These are phyloP conservation scores for Scedosporium dehoogii DNA, from an alignment of 2,329 filamentous ascomycete genomes.

Conservation along the genomic window DNA sequence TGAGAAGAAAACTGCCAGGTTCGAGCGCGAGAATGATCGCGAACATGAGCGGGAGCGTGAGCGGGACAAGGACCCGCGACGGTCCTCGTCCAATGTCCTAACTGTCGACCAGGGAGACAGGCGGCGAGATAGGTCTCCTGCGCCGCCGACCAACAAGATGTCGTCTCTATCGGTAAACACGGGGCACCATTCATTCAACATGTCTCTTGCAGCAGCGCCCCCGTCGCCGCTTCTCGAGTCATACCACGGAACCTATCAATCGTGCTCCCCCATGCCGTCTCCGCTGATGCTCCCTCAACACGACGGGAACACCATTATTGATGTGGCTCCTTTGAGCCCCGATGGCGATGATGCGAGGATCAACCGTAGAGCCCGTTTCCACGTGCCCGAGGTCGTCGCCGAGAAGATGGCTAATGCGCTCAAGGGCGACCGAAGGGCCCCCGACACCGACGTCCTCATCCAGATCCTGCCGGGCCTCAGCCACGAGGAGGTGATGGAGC, in stretches of 20 bases:
- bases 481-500: constrained; percentile 77
- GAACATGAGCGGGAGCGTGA: neutral
- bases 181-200: constrained; percentile 26
- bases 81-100: constrained; percentile 28
- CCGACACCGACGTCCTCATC: constrained; percentile 63
- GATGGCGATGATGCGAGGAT: constrained; percentile 37
- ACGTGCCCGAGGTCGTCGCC: constrained; percentile 75
- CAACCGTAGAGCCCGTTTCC: constrained; percentile 61
- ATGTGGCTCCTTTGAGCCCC: constrained; percentile 43
- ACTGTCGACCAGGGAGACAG: constrained; percentile 29
- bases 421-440: constrained; percentile 47
- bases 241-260: constrained; percentile 89
- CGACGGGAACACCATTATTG: constrained; percentile 37
- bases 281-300: constrained; percentile 51
- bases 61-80: constrained; percentile 21
- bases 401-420: constrained; percentile 67
- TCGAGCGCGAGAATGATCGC: neutral
- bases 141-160: constrained; percentile 39
- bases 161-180: constrained; percentile 41
- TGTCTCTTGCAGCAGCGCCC: constrained; percentile 50
- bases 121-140: constrained; percentile 33
- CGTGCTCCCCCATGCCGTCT: constrained; percentile 88
- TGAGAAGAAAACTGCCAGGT: neutral
- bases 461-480: constrained; percentile 77
- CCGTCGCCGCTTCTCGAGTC: constrained; percentile 82